Base-by-base conservation (phyloP, 2,329 filamentous ascomycete genomes). In the Pseudogymnoascus sp. region DNA sequence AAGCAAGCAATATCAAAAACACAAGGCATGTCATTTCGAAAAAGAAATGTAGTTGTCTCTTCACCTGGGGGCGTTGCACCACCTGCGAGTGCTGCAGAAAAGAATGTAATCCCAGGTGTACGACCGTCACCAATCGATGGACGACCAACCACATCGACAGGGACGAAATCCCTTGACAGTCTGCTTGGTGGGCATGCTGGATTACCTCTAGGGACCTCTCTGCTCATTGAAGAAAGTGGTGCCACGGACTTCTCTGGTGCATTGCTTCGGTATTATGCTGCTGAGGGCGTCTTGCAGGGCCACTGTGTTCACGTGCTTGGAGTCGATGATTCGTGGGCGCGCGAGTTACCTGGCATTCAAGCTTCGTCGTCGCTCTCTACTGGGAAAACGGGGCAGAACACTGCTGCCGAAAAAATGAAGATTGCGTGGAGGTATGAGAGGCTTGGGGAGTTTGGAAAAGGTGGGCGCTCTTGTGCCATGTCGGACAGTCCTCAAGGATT, bases 391-490 rank as follows among this genome's bases (percentile, higher is more conserved):
- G 69, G 68, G 69, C 72, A 73, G 75, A 72, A 66, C 38, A 60
- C 70, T 14, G 66, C 72, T 2, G 69, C 74, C 2, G 79, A 81
- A 12, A 92, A 87, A 74, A 97, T 99, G 94, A 97, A 96, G 77
- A 99, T 99, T 77, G 94, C 94, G 3, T 99, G 94, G 94, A 83
- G 94, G 73, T 99, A 99, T 76, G 92, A 97, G 74, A 83, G 86
- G 35, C 75, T 97, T 60, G 88, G 89, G 14, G 87, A 88, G 66
- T 86, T 86, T 67, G 85, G 85, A 41, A 78, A 64, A 77, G 78
- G 63, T 77, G 76, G 69, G 70, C 67, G 61, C 58, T 65, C 61
- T 59, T 54, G 28, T 54, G 47, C 16, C 47, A 54, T 54, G n/a
- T 11, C n/a, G 16, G 16, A 54, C 47, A 54, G 47, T 18, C n/a